Percentiles rank a stretch among this genome's conserved stretches.
phyloP scores from a whole-genome alignment of 2,329 filamentous ascomycete genomes.

The Emergomyces africanus region DNA sequence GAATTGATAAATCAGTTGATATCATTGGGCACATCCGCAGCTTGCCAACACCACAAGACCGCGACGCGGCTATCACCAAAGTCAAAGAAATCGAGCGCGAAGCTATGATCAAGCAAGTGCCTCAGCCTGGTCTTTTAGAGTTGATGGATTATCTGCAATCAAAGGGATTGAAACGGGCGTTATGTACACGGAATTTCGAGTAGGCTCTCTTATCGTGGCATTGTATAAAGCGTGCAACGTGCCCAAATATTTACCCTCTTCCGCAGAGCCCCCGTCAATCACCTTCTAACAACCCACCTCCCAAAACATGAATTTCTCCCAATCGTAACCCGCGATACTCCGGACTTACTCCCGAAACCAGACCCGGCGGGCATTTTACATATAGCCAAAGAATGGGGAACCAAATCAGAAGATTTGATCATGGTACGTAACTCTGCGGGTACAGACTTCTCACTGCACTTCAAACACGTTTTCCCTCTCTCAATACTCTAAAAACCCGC shows the following conservation, averaged over 20 bases:
- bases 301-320: slow-evolving; percentile 56
- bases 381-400: slow-evolving; percentile 65
- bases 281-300: slow-evolving; percentile 56
- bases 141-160: slow-evolving; percentile 74
- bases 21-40: slow-evolving; percentile 80
- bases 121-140: slow-evolving; percentile 64
- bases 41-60: slow-evolving; percentile 48
- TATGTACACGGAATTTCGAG: slow-evolving; percentile 93
- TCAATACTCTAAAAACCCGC: not conserved
- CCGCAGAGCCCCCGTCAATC: slow-evolving; percentile 28
- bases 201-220: slow-evolving; percentile 19
- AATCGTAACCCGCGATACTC: slow-evolving; percentile 68
- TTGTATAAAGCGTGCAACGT: not conserved
- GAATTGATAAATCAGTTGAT: slow-evolving; percentile 59
- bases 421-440: slow-evolving; percentile 38
- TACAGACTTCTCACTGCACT: not conserved
- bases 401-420: slow-evolving; percentile 35
- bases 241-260: not conserved
- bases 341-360: slow-evolving; percentile 59
- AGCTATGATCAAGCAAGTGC: slow-evolving; percentile 67
- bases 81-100: slow-evolving; percentile 67
- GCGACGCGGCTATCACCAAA: slow-evolving; percentile 54
- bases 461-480: not conserved
- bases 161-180: slow-evolving; percentile 57
- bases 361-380: slow-evolving; percentile 77